Percentiles rank a stretch among this genome's conserved stretches.
These are phyloP conservation scores for Thalassiosira profunda DNA, from an alignment of 108 stramenopile genomes.

Conservation along the genomic window DNA sequence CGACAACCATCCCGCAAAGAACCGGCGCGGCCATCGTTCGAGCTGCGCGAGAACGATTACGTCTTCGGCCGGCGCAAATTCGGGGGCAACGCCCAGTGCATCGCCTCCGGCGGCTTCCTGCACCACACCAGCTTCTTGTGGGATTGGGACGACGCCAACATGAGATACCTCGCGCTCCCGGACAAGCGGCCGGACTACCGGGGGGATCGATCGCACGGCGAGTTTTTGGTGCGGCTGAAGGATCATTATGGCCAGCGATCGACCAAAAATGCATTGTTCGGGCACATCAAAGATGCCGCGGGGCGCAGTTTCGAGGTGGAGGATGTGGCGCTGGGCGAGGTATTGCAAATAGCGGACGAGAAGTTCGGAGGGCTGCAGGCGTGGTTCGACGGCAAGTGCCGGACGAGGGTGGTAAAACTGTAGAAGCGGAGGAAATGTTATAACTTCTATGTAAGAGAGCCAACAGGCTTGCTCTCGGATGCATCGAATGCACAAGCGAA, in stretches of 20 bases:
- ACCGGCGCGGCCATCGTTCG: constrained; percentile 24
- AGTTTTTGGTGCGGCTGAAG: constrained; percentile 82
- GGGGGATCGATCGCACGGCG: constrained; percentile 79
- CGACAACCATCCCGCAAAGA: neutral
- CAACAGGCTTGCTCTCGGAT: too few relatives aligned
- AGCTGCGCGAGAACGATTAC: constrained; percentile 92
- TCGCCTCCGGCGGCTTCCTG: constrained; percentile 84
- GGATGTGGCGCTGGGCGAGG: constrained; percentile 37
- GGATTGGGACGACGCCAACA: constrained; percentile 78
- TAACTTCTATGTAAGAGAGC: neutral
- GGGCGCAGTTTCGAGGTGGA: constrained; percentile 18
- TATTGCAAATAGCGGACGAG: constrained; percentile 51
- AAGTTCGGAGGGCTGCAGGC: constrained; percentile 61
- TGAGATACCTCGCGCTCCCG: constrained; percentile 88
- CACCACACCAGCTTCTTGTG: constrained; percentile 97
- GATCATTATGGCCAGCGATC: constrained; percentile 49
- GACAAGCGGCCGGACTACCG: constrained; percentile 92
- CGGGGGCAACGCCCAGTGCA: constrained; percentile 96
- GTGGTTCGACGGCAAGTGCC: constrained; percentile 66
- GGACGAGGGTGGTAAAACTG: constrained; percentile 54
- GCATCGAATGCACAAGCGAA: too few relatives aligned
- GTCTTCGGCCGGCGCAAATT: constrained; percentile 88
- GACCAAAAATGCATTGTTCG: constrained; percentile 48
- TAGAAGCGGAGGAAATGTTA: neutral
- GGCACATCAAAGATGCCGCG: constrained; percentile 34